Conservation (phyloP, 306 rosid species). For the Morella rubra region DNA sequence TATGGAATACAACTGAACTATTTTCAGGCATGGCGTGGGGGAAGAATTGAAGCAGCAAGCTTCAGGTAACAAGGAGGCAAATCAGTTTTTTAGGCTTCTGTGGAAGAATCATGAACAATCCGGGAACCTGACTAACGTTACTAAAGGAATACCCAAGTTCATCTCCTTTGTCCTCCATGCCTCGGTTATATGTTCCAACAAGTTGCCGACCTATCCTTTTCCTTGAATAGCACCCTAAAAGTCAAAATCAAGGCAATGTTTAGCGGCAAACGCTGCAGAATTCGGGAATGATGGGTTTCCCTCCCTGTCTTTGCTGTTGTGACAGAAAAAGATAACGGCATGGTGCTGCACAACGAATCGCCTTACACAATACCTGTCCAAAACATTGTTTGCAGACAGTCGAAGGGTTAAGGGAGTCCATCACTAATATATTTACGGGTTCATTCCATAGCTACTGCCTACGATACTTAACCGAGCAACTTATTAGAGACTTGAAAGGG, state of each 20-base stretch:
- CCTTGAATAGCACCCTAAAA: constrained; percentile 78
- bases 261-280: constrained; percentile 92
- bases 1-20: constrained; percentile 94
- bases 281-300: constrained; percentile 81
- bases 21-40: constrained; percentile 99
- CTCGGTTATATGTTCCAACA: constrained; percentile 85
- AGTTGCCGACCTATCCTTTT: constrained; percentile 91
- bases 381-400: constrained; percentile 88
- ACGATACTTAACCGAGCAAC: constrained; percentile 79
- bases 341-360: too few species aligned
- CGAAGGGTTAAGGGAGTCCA: constrained; percentile 77
- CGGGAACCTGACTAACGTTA: too few species aligned
- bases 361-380: too few species aligned
- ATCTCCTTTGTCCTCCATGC: constrained; percentile 87
- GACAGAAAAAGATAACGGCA: constrained; percentile 83
- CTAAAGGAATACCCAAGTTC: constrained; percentile 95
- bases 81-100: constrained; percentile 86
- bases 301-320: constrained; percentile 91
- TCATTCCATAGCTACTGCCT: constrained; percentile 87
- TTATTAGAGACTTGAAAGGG: constrained; percentile 82
- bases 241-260: constrained; percentile 85
- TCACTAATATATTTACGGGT: constrained; percentile 65
- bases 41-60: constrained; percentile 99
- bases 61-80: constrained; percentile 95
- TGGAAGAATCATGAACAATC: constrained; percentile 87